Percentiles rank a stretch among this genome's conserved stretches.
phyloP scores from a whole-genome alignment of 2,329 filamentous ascomycete species.

The Simplicillium sp. region DNA sequence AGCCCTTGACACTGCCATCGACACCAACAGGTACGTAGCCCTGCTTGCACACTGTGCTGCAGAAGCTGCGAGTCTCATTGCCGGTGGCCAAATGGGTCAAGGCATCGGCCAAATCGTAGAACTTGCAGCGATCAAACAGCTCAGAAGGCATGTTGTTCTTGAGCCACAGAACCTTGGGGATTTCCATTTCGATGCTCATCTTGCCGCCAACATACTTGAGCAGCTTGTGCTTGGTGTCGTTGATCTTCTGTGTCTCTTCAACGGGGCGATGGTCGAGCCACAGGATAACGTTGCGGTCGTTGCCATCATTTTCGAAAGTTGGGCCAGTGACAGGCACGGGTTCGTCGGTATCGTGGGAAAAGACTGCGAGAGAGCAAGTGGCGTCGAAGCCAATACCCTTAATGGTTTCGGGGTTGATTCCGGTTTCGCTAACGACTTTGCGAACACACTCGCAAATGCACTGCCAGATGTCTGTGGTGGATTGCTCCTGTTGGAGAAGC shows the following conservation, averaged over 20 bases:
- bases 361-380: conserved; percentile 94
- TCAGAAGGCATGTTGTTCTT: conserved; percentile 97
- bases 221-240: conserved; percentile 83
- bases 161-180: conserved; percentile 95
- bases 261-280: conserved; percentile 96
- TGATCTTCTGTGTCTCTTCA: conserved; percentile 87
- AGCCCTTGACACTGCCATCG: conserved; percentile 93
- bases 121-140: conserved; percentile 86
- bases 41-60: conserved; percentile 95
- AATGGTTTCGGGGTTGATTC: conserved; percentile 65
- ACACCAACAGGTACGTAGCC: conserved; percentile 95
- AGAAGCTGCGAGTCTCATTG: conserved; percentile 85
- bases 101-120: conserved; percentile 90
- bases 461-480: conserved; percentile 91
- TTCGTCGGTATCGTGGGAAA: conserved; percentile 80
- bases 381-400: conserved; percentile 95
- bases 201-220: conserved; percentile 93
- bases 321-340: conserved; percentile 86
- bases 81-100: conserved; percentile 92
- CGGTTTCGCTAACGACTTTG: conserved; percentile 70
- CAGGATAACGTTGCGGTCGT: conserved; percentile 89
- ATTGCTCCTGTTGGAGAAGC: conserved; percentile 64
- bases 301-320: conserved; percentile 63
- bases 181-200: conserved; percentile 99
- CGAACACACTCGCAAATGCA: conserved; percentile 88